A percentile compares a stretch with the other conserved stretches of the same genome.
phyloP scores from a whole-genome alignment of 441 rosid genomes.

The Gossypium schwendimanii region DNA sequence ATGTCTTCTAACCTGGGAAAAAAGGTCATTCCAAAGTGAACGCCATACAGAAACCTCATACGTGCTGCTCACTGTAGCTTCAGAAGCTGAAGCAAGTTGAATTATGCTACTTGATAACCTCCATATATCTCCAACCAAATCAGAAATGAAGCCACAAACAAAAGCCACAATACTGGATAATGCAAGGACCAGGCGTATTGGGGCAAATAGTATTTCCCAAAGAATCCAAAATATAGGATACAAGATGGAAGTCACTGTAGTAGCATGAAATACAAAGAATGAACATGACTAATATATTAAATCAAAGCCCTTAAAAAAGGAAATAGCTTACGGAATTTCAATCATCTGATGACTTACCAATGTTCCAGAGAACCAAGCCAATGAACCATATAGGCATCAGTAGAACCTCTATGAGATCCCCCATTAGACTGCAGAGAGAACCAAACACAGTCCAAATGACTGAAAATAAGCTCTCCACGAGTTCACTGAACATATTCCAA shows the following conservation, averaged over 20 bases:
- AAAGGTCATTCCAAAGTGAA: slow-evolving; percentile 91
- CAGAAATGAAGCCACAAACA: slow-evolving; percentile 33
- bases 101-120: slow-evolving; percentile 38
- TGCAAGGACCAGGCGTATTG: slow-evolving; percentile 56
- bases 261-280: slow-evolving; percentile 9
- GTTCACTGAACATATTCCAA: slow-evolving; percentile 50
- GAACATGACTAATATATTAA: neutral
- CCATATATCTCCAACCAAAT: slow-evolving; percentile 51
- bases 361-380: slow-evolving; percentile 40
- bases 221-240: slow-evolving; percentile 57
- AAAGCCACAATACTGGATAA: slow-evolving; percentile 38
- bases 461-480: slow-evolving; percentile 47
- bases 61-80: slow-evolving; percentile 44
- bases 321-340: neutral
- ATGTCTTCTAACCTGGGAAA: slow-evolving; percentile 67
- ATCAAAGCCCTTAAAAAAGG: neutral
- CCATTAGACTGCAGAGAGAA: slow-evolving; percentile 42
- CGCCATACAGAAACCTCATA: slow-evolving; percentile 80
- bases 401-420: slow-evolving; percentile 42
- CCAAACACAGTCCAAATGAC: slow-evolving; percentile 38
- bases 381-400: slow-evolving; percentile 53
- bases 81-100: slow-evolving; percentile 58
- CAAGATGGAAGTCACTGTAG: slow-evolving; percentile 51
- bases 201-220: slow-evolving; percentile 68
- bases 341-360: slow-evolving; percentile 40